phyloP scores from a whole-genome alignment of 805 yeast genomes.

The Hanseniaspora lachancei region DNA sequence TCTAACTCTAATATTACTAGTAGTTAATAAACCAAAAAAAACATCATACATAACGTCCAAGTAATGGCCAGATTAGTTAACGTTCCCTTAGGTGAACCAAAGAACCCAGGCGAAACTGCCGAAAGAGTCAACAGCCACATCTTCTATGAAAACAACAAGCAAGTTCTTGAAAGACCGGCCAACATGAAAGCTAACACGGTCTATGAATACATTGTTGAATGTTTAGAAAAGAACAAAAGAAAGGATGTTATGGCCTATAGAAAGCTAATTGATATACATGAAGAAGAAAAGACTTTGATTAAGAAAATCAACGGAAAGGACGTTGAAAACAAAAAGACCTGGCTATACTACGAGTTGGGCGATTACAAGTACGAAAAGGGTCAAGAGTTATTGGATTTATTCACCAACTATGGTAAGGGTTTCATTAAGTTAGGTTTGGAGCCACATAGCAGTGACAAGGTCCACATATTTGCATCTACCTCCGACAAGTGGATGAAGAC shows the following conservation, averaged over 20 bases:
- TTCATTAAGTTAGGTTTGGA: conserved; percentile 56
- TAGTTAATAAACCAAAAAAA: background rate
- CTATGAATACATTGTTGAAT: conserved; percentile 54
- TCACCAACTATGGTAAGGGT: conserved; percentile 58
- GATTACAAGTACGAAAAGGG: conserved; percentile 56
- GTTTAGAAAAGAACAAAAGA: conserved; percentile 42
- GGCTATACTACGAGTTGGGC: conserved; percentile 74
- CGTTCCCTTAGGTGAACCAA: conserved; percentile 54
- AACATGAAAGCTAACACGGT: conserved; percentile 55
- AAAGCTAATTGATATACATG: conserved; percentile 57
- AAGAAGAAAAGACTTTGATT: conserved; percentile 58
- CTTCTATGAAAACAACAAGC: conserved; percentile 35
- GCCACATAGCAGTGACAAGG: conserved; percentile 45
- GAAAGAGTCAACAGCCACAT: conserved; percentile 46
- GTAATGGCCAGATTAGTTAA: conserved; percentile 12
- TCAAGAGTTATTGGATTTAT: conserved; percentile 38
- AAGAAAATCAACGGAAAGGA: conserved; percentile 70
- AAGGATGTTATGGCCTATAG: conserved; percentile 64
- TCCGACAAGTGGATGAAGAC: conserved; percentile 85
- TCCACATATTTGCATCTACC: conserved; percentile 82
- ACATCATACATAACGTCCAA: background rate
- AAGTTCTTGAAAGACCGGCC: conserved; percentile 45
- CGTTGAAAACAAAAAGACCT: conserved; percentile 61
- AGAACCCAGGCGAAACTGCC: conserved; percentile 65
- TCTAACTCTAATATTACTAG: no score